phyloP scores from a whole-genome alignment of 2,329 filamentous ascomycete genomes.

The Fusarium pseudocircinatum region DNA sequence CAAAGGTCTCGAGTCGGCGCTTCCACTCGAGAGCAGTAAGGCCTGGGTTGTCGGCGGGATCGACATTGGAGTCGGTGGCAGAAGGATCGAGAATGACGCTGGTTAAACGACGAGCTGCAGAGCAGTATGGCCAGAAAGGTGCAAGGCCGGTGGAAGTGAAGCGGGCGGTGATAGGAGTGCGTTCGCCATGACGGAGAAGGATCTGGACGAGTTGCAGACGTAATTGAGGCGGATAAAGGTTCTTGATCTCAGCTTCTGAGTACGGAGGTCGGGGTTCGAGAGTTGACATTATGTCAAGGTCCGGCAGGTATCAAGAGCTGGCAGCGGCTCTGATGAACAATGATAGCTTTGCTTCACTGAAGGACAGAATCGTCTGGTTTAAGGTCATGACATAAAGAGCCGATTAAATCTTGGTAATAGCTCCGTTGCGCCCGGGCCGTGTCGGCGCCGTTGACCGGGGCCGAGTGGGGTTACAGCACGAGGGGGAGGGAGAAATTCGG shows the following conservation, averaged over 20 bases:
- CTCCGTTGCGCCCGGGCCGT: constrained; percentile 3
- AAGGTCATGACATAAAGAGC: constrained; percentile 13
- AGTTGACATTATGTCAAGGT: constrained; percentile 72
- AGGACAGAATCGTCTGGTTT: not conserved
- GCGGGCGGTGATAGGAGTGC: constrained; percentile 86
- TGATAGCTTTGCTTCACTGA: not conserved
- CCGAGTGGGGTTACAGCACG: constrained; percentile 11
- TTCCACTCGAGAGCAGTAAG: constrained; percentile 67
- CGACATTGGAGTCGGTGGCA: constrained; percentile 43
- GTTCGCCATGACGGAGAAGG: constrained; percentile 80
- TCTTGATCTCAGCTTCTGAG: constrained; percentile 78
- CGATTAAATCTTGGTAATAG: not conserved
- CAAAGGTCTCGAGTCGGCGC: constrained; percentile 85
- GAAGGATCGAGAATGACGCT: constrained; percentile 58
- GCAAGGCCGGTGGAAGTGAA: constrained; percentile 81
- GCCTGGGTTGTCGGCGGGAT: constrained; percentile 37
- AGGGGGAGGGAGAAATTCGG: not conserved
- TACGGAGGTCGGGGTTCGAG: constrained; percentile 80
- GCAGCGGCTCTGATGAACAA: not conserved
- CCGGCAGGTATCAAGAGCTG: not conserved
- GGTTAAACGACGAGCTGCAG: constrained; percentile 75
- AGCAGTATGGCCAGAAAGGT: constrained; percentile 90
- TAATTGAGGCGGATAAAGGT: constrained; percentile 82
- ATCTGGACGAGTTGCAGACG: constrained; percentile 92
- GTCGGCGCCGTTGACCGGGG: constrained; percentile 24